Evolutionary conservation across 1,284 basidiomycete species (phyloP).

Genomic region (Trichosporon sp.): DNA sequence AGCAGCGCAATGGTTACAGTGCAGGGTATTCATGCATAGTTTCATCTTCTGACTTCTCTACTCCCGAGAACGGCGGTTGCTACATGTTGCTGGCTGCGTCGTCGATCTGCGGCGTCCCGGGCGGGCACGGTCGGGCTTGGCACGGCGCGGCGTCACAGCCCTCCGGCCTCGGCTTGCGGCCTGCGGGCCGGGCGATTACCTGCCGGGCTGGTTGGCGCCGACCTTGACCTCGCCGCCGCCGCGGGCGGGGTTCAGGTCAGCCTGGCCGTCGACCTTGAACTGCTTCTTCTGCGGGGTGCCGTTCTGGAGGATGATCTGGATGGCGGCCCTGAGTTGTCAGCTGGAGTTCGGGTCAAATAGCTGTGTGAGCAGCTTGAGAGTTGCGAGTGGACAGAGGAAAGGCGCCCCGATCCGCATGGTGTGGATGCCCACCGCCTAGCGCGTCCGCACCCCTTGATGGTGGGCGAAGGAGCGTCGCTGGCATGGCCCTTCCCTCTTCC

Average conservation of each 20-base stretch:
- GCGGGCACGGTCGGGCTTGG: not conserved
- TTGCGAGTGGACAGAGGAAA: not conserved
- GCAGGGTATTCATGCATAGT: not conserved
- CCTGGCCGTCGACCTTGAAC: slow-evolving; percentile 26
- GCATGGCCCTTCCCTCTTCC: not conserved
- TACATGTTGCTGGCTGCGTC: not conserved
- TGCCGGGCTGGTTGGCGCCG: slow-evolving; percentile 8
- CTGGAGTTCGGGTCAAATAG: not conserved
- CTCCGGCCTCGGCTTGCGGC: not conserved
- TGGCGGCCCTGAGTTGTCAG: slow-evolving; percentile 37
- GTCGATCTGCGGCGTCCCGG: not conserved
- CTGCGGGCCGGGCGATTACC: not conserved
- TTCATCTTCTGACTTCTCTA: slow-evolving; percentile 2
- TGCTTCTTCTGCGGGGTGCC: slow-evolving; percentile 33
- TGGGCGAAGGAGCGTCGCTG: not conserved
- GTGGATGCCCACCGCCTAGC: not conserved
- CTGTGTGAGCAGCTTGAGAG: not conserved
- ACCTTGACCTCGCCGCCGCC: slow-evolving; percentile 31
- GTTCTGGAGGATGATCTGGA: slow-evolving; percentile 42
- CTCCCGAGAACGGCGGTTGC: not conserved
- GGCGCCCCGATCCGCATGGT: not conserved
- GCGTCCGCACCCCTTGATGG: not conserved
- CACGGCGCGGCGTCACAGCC: not conserved
- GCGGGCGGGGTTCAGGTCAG: slow-evolving; percentile 41
- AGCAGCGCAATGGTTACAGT: not conserved